phyloP scores from a whole-genome alignment of 495 filamentous ascomycete genomes.

The Annulohypoxylon moriforme region DNA sequence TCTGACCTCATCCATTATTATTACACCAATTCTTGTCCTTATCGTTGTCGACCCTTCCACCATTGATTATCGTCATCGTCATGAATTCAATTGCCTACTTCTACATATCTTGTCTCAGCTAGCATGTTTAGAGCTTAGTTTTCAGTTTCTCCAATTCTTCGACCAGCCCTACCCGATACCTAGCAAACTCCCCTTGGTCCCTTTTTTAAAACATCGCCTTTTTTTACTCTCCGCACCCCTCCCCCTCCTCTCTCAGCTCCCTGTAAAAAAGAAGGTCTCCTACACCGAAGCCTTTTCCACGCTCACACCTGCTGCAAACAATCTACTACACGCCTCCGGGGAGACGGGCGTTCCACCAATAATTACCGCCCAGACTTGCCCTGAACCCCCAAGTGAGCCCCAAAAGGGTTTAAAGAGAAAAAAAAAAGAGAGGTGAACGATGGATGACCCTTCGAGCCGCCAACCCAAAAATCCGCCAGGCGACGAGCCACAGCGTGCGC shows the following conservation, averaged over 20 bases:
- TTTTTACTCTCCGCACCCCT: conserved; percentile 43
- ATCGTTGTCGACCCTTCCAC: conserved; percentile 16
- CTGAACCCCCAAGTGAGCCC: conserved; percentile 16
- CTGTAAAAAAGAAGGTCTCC: conserved; percentile 4
- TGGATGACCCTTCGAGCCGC: conserved; percentile 42
- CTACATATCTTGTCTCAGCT: conserved; percentile 26
- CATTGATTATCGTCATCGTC: conserved; percentile 6
- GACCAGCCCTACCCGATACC: conserved; percentile 28
- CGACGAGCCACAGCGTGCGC: conserved; percentile 45
- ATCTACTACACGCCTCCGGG: conserved; percentile 32
- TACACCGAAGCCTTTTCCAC: conserved; percentile 37
- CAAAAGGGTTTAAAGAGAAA: conserved; percentile 17
- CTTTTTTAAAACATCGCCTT: conserved; percentile 12
- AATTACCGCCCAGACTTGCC: conserved; percentile 10
- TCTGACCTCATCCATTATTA: conserved; percentile 19
- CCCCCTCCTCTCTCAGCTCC: conserved; percentile 33
- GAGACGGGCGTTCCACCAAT: conserved; percentile 41
- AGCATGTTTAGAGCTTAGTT: conserved; percentile 19
- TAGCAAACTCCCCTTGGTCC: conserved; percentile 25
- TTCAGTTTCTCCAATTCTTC: conserved; percentile 34
- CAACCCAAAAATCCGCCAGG: conserved; percentile 33
- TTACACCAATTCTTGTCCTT: conserved; percentile 7
- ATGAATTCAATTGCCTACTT: conserved; percentile 25
- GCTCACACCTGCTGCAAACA: conserved; percentile 40
- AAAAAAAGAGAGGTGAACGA: conserved; percentile 25